Conservation (phyloP, 768 basidiomycete species). For the Calocybe gangraenosa region DNA sequence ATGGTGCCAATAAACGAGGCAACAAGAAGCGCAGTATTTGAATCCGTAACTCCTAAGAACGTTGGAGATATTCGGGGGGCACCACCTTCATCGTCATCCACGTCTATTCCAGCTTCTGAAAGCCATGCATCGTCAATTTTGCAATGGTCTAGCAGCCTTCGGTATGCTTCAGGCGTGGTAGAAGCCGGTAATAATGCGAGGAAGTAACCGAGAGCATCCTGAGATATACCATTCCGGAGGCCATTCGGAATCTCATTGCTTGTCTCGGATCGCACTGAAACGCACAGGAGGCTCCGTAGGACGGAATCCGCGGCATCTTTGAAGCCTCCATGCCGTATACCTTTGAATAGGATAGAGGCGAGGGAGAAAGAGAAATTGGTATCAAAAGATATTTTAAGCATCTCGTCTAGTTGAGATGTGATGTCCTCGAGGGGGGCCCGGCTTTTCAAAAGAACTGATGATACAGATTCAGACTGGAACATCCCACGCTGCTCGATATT, state of each 20-base stretch:
- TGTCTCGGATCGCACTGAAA: constrained; percentile 47
- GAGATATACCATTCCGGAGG: constrained; percentile 39
- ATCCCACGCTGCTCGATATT: constrained; percentile 57
- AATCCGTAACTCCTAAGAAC: constrained; percentile 60
- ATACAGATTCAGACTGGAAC: constrained; percentile 52
- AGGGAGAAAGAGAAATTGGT: constrained; percentile 77
- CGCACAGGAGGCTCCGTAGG: constrained; percentile 57
- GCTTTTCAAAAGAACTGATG: constrained; percentile 56
- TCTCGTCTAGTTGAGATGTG: constrained; percentile 65
- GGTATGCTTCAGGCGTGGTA: constrained; percentile 51
- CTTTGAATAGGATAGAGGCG: constrained; percentile 83
- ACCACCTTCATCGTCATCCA: constrained; percentile 34
- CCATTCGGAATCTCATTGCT: constrained; percentile 31
- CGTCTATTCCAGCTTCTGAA: constrained; percentile 34
- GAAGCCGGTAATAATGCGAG: constrained; percentile 72
- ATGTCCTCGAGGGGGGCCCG: constrained; percentile 65
- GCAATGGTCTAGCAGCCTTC: constrained; percentile 60
- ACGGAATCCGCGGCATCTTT: constrained; percentile 56
- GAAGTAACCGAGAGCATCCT: constrained; percentile 74
- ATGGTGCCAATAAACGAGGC: constrained; percentile 76
- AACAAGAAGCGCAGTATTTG: constrained; percentile 63
- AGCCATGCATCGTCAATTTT: constrained; percentile 45
- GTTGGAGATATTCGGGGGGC: constrained; percentile 52
- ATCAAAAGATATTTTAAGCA: constrained; percentile 75
- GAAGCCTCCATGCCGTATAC: constrained; percentile 65